Evolutionary conservation across 2,329 filamentous ascomycete genomes (phyloP).

Genomic region (Taxawa tesnikishii): DNA sequence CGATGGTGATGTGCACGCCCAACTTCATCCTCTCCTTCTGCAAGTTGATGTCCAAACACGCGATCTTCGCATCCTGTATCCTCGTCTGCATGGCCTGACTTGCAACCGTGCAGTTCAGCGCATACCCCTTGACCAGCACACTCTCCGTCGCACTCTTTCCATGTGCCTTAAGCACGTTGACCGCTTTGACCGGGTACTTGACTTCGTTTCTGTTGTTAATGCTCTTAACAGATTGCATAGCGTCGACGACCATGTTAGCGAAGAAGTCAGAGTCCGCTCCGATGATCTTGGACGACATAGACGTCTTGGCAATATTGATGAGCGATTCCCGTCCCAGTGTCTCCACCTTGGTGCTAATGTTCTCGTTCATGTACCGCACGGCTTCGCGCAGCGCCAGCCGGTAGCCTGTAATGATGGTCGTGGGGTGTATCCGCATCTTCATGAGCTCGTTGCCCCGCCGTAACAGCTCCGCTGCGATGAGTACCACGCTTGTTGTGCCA

Average conservation of each 20-base stretch:
- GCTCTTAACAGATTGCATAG: slow-evolving; percentile 87
- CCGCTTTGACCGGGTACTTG: slow-evolving; percentile 98
- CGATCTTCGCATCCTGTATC: slow-evolving; percentile 90
- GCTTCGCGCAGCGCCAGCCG: slow-evolving; percentile 88
- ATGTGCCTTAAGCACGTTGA: slow-evolving; percentile 97
- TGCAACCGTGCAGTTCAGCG: slow-evolving; percentile 95
- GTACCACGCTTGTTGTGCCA: slow-evolving; percentile 92
- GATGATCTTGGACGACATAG: slow-evolving; percentile 99
- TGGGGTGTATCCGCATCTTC: slow-evolving; percentile 99
- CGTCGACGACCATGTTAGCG: slow-evolving; percentile 91
- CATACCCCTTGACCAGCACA: slow-evolving; percentile 86
- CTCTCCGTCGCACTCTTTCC: slow-evolving; percentile 87
- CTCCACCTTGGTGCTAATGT: slow-evolving; percentile 92
- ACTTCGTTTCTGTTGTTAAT: slow-evolving; percentile 80
- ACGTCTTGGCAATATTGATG: slow-evolving; percentile 92
- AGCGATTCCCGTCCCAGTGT: slow-evolving; percentile 80
- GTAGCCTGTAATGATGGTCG: slow-evolving; percentile 98
- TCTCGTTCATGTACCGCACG: slow-evolving; percentile 97
- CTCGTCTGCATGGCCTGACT: slow-evolving; percentile 96
- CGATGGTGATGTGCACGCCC: slow-evolving; percentile 94
- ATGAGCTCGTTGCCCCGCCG: slow-evolving; percentile 92
- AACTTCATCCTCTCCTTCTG: slow-evolving; percentile 99
- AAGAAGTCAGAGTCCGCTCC: slow-evolving; percentile 94
- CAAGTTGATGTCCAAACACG: slow-evolving; percentile 91
- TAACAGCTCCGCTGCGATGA: slow-evolving; percentile 92